Evolutionary conservation across 352 stramenopile genomes (phyloP).

Genomic region (Thalassiosira livingstoniorum): DNA sequence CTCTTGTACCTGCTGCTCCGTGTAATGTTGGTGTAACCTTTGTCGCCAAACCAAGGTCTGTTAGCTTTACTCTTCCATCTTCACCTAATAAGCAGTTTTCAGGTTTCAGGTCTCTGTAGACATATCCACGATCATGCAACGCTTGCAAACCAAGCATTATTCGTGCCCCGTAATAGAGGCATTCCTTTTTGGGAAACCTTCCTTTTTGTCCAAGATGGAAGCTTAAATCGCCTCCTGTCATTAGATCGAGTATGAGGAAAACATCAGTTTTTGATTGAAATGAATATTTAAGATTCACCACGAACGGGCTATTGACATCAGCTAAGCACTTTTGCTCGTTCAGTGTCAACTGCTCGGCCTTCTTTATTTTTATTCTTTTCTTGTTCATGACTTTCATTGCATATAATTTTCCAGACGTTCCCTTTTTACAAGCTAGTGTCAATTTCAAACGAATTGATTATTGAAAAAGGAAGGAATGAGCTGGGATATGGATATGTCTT

Average conservation of each 20-base stretch:
- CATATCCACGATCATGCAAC: conserved; percentile 86
- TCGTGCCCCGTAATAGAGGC: conserved; percentile 88
- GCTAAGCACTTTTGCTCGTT: conserved; percentile 88
- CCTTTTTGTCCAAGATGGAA: conserved; percentile 85
- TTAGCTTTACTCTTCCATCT: conserved; percentile 94
- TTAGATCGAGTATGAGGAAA: conserved; percentile 92
- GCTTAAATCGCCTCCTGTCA: conserved; percentile 89
- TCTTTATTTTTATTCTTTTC: conserved; percentile 93
- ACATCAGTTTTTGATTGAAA: conserved; percentile 90
- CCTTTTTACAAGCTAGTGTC: conserved; percentile 93
- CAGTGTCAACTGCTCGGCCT: conserved; percentile 84
- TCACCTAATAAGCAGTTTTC: conserved; percentile 93
- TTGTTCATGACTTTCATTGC: conserved; percentile 95
- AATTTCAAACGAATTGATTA: background rate
- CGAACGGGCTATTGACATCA: conserved; percentile 88
- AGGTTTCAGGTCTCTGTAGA: conserved; percentile 92
- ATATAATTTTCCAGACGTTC: conserved; percentile 91
- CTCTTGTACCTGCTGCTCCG: conserved; percentile 84
- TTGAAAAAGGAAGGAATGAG: conserved; percentile 8
- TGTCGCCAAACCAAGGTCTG: conserved; percentile 95
- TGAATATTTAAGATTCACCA: conserved; percentile 92
- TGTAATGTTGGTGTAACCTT: conserved; percentile 89
- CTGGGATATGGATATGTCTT: conserved; percentile 2
- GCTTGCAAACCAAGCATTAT: conserved; percentile 89
- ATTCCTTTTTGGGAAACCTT: conserved; percentile 86